These are phyloP conservation scores for Hypoxylon sp. DNA, from an alignment of 2,329 filamentous ascomycete species.

Conservation along the genomic window DNA sequence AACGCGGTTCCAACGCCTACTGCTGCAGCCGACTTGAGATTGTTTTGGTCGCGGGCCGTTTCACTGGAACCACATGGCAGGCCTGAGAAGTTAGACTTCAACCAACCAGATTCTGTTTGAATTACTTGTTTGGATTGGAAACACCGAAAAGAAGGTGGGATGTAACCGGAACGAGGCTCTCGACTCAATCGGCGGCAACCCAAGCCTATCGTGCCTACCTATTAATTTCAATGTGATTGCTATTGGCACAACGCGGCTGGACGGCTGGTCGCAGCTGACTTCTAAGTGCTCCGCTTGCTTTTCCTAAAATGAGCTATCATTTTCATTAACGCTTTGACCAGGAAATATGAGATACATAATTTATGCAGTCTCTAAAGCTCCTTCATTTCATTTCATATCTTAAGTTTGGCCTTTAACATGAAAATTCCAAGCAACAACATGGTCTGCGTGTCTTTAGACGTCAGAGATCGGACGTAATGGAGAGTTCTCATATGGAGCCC, in stretches of 20 bases:
- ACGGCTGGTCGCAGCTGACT: conserved; percentile 7
- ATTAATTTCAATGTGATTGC: not conserved
- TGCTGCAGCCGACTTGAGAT: not conserved
- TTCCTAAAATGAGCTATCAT: not conserved
- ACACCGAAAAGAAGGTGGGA: not conserved
- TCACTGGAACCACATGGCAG: conserved; percentile 33
- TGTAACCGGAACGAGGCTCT: conserved; percentile 11
- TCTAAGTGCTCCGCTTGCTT: not conserved
- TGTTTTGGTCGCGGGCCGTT: not conserved
- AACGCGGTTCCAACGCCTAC: too few relatives aligned
- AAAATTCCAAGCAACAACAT: too few relatives aligned
- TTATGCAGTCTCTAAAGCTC: too few relatives aligned
- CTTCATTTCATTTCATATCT: too few relatives aligned
- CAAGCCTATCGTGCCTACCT: conserved; percentile 9
- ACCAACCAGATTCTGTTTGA: conserved; percentile 26
- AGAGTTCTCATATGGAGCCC: too few relatives aligned
- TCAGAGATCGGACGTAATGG: too few relatives aligned
- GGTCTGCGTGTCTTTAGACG: too few relatives aligned
- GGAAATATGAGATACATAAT: not conserved
- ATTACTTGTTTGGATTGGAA: conserved; percentile 14
- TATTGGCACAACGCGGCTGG: conserved; percentile 4
- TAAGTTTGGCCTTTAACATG: too few relatives aligned
- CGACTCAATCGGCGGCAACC: not conserved
- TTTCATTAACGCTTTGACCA: not conserved
- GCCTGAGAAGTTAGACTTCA: not conserved